Evolutionary conservation across 495 filamentous ascomycete genomes (phyloP).

Genomic region (Lasiosphaeria ovina): DNA sequence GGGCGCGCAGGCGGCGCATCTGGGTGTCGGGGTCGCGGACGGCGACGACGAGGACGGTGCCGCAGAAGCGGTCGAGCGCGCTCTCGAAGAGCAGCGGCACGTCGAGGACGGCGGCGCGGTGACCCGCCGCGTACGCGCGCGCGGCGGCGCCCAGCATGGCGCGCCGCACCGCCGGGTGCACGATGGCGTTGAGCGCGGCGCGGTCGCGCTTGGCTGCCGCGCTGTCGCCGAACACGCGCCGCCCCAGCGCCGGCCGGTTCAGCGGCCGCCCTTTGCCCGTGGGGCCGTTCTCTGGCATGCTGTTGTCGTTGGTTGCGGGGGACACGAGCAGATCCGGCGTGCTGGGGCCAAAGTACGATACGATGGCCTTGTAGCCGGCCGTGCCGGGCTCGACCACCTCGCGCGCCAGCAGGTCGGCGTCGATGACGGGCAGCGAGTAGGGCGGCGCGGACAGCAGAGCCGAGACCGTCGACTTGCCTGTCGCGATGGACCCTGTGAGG

Average conservation of each 20-base stretch:
- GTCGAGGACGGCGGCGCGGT: slow-evolving; percentile 89
- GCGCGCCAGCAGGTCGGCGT: slow-evolving; percentile 89
- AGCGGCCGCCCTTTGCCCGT: slow-evolving; percentile 62
- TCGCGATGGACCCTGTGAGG: slow-evolving; percentile 95
- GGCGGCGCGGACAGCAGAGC: slow-evolving; percentile 72
- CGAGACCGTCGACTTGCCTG: slow-evolving; percentile 96
- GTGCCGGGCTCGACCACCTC: slow-evolving; percentile 90
- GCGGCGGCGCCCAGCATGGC: slow-evolving; percentile 71
- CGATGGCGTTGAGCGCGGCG: slow-evolving; percentile 76
- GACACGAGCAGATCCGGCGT: slow-evolving; percentile 82
- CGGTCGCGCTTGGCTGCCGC: slow-evolving; percentile 64
- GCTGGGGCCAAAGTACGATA: slow-evolving; percentile 70
- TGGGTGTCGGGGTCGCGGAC: slow-evolving; percentile 73
- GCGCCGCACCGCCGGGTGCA: slow-evolving; percentile 79
- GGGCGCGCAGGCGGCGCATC: slow-evolving; percentile 67
- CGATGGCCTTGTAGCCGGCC: slow-evolving; percentile 72
- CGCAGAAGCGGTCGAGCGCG: slow-evolving; percentile 74
- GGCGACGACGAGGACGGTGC: slow-evolving; percentile 79
- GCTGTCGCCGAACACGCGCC: slow-evolving; percentile 76
- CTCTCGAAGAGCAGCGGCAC: slow-evolving; percentile 89
- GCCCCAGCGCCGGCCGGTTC: slow-evolving; percentile 81
- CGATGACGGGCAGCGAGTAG: slow-evolving; percentile 87
- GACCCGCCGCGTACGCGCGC: slow-evolving; percentile 63
- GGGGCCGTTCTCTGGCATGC: slow-evolving; percentile 43
- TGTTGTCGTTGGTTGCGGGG: slow-evolving; percentile 20